Evolutionary conservation across 352 stramenopile species (phyloP).

Genomic region (Globisporangium paddicum): DNA sequence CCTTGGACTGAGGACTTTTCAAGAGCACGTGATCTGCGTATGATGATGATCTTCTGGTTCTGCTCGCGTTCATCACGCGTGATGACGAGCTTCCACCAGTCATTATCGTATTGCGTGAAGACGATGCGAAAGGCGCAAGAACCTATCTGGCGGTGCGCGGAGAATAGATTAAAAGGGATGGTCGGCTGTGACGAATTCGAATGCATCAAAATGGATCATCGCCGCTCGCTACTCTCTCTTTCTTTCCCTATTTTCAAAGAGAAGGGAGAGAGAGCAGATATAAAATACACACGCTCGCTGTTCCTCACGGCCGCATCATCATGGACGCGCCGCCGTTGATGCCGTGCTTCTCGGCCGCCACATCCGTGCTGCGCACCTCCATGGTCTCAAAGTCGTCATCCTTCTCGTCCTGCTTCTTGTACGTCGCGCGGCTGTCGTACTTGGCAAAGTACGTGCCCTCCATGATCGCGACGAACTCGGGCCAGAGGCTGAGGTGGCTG

Average conservation of each 20-base stretch:
- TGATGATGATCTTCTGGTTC: too few species aligned
- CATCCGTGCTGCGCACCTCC: constrained; percentile 59
- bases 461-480: constrained; percentile 82
- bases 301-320: constrained; percentile 26
- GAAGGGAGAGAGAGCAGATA: background rate
- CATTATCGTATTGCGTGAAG: too few species aligned
- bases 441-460: constrained; percentile 83
- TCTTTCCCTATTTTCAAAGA: too few species aligned
- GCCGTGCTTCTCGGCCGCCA: constrained; percentile 43
- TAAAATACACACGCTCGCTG: background rate
- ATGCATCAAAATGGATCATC: background rate
- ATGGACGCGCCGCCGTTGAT: constrained; percentile 4
- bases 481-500: constrained; percentile 81
- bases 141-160: too few species aligned
- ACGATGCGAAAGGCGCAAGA: too few species aligned
- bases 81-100: too few species aligned
- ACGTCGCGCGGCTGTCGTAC: constrained; percentile 58
- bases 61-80: too few species aligned
- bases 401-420: constrained; percentile 75
- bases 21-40: too few species aligned
- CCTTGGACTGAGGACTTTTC: too few species aligned
- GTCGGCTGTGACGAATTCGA: background rate
- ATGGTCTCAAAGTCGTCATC: constrained; percentile 72
- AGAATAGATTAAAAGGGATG: too few species aligned
- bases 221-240: background rate